phyloP scores from a whole-genome alignment of 306 rosid genomes.

The Parietaria judaica region DNA sequence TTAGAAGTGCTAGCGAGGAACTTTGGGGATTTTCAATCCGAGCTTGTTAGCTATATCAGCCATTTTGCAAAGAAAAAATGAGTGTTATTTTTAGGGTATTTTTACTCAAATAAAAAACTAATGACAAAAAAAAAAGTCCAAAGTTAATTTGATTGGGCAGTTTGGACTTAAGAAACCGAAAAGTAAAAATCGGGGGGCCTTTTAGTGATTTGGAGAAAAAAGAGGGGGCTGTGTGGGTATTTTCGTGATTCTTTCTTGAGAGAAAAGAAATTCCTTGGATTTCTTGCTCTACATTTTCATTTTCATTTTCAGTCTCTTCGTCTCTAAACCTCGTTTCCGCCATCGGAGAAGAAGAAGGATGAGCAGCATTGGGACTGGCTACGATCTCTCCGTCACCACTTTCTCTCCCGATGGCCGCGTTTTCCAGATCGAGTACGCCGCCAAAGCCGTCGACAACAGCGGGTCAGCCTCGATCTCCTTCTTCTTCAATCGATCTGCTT shows the following conservation, averaged over 20 bases:
- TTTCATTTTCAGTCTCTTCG: neutral
- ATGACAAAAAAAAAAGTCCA: too few relatives aligned
- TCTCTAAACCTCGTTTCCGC: neutral
- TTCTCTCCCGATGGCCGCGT: conserved; percentile 98
- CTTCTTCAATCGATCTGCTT: neutral
- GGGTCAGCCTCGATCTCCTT: conserved; percentile 35
- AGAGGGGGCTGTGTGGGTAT: too few relatives aligned
- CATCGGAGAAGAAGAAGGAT: conserved; percentile 17
- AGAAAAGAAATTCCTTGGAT: neutral
- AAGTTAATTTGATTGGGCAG: too few relatives aligned
- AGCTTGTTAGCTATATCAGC: too few relatives aligned
- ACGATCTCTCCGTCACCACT: conserved; percentile 96
- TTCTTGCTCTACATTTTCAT: neutral
- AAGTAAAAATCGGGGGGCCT: too few relatives aligned
- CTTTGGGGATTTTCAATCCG: too few relatives aligned
- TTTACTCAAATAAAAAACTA: too few relatives aligned
- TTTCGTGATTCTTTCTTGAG: neutral
- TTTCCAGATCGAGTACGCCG: conserved; percentile 97
- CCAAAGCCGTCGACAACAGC: conserved; percentile 97
- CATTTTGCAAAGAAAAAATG: too few relatives aligned
- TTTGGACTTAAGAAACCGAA: too few relatives aligned
- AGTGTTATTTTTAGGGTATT: too few relatives aligned
- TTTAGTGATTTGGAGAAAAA: too few relatives aligned
- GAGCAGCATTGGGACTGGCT: conserved; percentile 99
- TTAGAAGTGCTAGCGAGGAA: too few relatives aligned